Conservation (phyloP, 345 rosid genomes). For the Eucalyptus erythrocorys region DNA sequence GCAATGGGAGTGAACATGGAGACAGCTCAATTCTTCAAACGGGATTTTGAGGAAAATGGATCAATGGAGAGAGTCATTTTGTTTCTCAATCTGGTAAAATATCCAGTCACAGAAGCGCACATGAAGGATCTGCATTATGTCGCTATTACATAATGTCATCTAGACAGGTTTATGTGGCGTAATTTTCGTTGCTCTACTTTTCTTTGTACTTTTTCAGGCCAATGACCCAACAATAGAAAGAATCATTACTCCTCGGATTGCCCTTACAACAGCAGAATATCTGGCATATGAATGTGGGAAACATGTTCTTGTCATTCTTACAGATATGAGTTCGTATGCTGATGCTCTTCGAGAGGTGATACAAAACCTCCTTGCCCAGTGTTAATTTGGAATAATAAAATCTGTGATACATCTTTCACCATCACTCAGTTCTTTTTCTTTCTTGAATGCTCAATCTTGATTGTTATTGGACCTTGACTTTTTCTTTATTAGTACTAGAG, state of each 20-base stretch:
- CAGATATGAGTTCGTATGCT: slow-evolving; percentile 98
- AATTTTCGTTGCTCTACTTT: not conserved
- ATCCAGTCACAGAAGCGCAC: not conserved
- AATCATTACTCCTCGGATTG: slow-evolving; percentile 93
- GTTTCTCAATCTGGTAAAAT: slow-evolving; percentile 71
- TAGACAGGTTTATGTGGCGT: not conserved
- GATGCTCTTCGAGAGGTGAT: slow-evolving; percentile 98
- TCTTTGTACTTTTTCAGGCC: slow-evolving; percentile 38
- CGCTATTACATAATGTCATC: not conserved
- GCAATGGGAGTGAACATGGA: slow-evolving; percentile 99
- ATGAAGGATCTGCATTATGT: not conserved
- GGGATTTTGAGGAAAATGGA: slow-evolving; percentile 97
- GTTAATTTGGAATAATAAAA: not conserved
- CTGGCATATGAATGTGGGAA: slow-evolving; percentile 98
- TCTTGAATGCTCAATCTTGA: not conserved
- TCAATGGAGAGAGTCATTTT: slow-evolving; percentile 98
- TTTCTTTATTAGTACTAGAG: not conserved
- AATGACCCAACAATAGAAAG: slow-evolving; percentile 98
- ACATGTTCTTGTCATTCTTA: slow-evolving; percentile 92
- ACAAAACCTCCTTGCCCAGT: not conserved
- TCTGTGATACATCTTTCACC: not conserved
- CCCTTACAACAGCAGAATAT: slow-evolving; percentile 94
- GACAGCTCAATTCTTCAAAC: slow-evolving; percentile 95
- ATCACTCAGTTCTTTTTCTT: not conserved
- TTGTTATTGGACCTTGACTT: not conserved